These are phyloP conservation scores for Claviceps africana DNA, from an alignment of 2,329 filamentous ascomycete species.

Conservation along the genomic window DNA sequence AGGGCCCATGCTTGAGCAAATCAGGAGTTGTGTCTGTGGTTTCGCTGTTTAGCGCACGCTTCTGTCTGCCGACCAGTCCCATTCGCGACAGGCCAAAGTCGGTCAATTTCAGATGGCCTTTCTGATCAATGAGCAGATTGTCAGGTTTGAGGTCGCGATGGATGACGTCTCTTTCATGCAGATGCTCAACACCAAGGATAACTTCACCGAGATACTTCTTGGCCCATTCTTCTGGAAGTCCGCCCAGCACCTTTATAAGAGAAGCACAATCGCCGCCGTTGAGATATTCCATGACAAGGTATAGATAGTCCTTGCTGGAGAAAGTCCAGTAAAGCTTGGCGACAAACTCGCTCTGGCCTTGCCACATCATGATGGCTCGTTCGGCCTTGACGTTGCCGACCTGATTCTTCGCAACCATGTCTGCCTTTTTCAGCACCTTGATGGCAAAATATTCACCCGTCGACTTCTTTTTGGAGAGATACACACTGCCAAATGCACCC, in stretches of 20 bases:
- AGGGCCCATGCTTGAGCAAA: slow-evolving; percentile 81
- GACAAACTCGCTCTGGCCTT: slow-evolving; percentile 96
- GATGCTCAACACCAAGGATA: slow-evolving; percentile 87
- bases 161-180: slow-evolving; percentile 88
- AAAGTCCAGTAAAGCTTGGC: slow-evolving; percentile 99
- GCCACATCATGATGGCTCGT: slow-evolving; percentile 99
- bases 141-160: slow-evolving; percentile 95
- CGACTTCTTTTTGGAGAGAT: slow-evolving; percentile 95
- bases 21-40: slow-evolving; percentile 78
- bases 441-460: slow-evolving; percentile 98
- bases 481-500: slow-evolving; percentile 94
- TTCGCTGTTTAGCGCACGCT: slow-evolving; percentile 69
- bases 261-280: slow-evolving; percentile 96
- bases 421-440: slow-evolving; percentile 97
- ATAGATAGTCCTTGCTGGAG: slow-evolving; percentile 96
- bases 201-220: slow-evolving; percentile 97
- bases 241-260: slow-evolving; percentile 84
- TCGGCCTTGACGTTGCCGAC: slow-evolving; percentile 98
- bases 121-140: slow-evolving; percentile 92
- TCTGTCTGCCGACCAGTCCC: slow-evolving; percentile 92
- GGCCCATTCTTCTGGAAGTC: slow-evolving; percentile 90
- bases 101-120: slow-evolving; percentile 89
- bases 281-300: slow-evolving; percentile 97
- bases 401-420: slow-evolving; percentile 99
- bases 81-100: slow-evolving; percentile 96